Evolutionary conservation across 768 basidiomycete genomes (phyloP), one percentile per base, ranked within the genome.

Genomic region (Suillus occidentalis): DNA sequence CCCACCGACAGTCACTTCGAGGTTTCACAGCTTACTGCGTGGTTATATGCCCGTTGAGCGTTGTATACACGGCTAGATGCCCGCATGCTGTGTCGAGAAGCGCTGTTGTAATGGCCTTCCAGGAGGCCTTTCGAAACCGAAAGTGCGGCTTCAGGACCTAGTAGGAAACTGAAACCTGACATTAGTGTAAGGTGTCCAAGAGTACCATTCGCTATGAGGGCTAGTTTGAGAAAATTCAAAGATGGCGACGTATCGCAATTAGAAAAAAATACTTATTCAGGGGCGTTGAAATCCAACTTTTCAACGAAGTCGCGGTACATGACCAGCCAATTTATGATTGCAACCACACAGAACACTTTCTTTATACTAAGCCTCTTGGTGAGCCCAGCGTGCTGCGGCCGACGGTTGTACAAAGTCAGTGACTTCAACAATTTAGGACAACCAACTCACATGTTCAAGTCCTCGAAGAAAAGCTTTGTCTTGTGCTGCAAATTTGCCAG

Each of bases 21-120:
- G 53, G 8, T 25, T 39, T 7, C 20, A 37, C 37, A 50, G 72
- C 80, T 37, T 53, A 82, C 85, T 28, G 84, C 78, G 70, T 86
- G 84, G 10, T 85, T 81, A 68, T 86, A 86, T 10, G 84, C 84
- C 85, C 34, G 6, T 34, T 34, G 85, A 86, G 83, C 84, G 53
- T 82, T 82, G 66, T 85, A 87, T 2, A 77, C 85, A 14, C 85
- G 78, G 3, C 79, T 84, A 63, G 85, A 87, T 12, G 85, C 85
- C 18, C 85, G 31, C 85, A 40, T 77, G 76, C 66, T 84, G 78
- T n/a, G n/a, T n/a, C n/a, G n/a, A n/a, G n/a, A 3, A 34, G 73
- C 71, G 9, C 73, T 68, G 55, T 71, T 84, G 70, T 87, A 88
- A 67, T 85, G 2, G n/a, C n/a, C n/a, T n/a, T n/a, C n/a, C n/a